Evolutionary conservation across 495 filamentous ascomycete genomes (phyloP).

Genomic region (Pseudoneurospora amorphoporcata): DNA sequence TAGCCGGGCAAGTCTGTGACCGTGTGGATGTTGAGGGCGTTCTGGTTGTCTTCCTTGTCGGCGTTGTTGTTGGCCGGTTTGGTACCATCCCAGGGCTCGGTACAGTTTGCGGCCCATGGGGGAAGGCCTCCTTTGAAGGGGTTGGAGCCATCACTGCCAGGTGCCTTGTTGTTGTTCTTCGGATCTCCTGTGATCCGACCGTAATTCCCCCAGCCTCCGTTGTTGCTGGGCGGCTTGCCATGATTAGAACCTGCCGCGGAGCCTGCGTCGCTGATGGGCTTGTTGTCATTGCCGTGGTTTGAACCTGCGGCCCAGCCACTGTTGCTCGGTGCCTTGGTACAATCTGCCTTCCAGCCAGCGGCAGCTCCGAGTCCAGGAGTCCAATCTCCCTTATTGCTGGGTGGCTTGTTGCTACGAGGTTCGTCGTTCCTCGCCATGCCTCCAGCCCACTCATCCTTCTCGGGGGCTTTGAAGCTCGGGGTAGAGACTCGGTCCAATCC

Average conservation of each 20-base stretch:
- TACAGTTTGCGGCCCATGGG: neutral
- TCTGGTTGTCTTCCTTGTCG: neutral
- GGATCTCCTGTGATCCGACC: neutral
- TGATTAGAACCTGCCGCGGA: neutral
- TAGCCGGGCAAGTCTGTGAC: neutral
- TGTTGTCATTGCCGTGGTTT: neutral
- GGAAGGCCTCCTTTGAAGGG: neutral
- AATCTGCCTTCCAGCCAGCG: neutral
- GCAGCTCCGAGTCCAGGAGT: conserved; percentile 3
- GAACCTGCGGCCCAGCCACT: neutral
- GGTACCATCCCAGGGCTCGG: neutral
- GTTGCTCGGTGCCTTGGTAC: neutral
- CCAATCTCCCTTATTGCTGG: neutral
- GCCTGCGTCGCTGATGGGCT: neutral
- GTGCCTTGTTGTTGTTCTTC: neutral
- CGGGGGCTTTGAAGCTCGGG: neutral
- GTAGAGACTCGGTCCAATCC: neutral
- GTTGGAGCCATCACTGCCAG: neutral
- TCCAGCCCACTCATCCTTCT: neutral
- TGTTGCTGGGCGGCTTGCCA: neutral
- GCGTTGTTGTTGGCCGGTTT: neutral
- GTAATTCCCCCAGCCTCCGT: neutral
- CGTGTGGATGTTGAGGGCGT: neutral
- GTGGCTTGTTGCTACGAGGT: neutral
- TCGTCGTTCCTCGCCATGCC: neutral